phyloP scores from a whole-genome alignment of 345 rosid species.

The Erodium maritimum region DNA sequence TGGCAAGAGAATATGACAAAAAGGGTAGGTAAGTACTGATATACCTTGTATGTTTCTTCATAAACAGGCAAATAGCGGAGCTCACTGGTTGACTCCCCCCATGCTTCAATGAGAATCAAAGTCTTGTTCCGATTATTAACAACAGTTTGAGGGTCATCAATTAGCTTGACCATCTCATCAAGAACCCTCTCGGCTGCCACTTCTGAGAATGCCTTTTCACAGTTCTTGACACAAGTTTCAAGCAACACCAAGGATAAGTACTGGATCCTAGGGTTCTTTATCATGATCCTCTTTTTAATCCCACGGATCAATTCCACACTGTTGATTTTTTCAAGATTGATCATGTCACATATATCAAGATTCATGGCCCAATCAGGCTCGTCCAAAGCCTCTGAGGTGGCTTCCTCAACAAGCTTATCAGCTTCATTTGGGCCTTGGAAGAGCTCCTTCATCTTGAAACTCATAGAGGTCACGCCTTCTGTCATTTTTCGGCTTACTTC shows the following conservation, averaged over 20 bases:
- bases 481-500: constrained; percentile 77
- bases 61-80: constrained; percentile 88
- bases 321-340: constrained; percentile 66
- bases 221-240: constrained; percentile 86
- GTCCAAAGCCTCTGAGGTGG: constrained; percentile 79
- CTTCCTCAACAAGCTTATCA: constrained; percentile 91
- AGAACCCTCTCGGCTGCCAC: constrained; percentile 97
- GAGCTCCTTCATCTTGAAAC: constrained; percentile 91
- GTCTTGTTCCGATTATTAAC: constrained; percentile 87
- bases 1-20: background rate
- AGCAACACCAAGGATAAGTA: constrained; percentile 83
- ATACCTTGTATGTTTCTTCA: constrained; percentile 98
- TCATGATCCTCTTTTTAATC: constrained; percentile 72
- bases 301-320: constrained; percentile 85
- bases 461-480: constrained; percentile 90
- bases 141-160: constrained; percentile 93
- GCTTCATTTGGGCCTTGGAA: constrained; percentile 86
- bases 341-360: constrained; percentile 89
- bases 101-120: constrained; percentile 70
- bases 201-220: constrained; percentile 94
- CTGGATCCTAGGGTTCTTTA: constrained; percentile 76
- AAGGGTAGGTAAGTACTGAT: constrained; percentile 5
- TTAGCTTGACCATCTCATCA: constrained; percentile 93
- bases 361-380: constrained; percentile 98
- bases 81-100: constrained; percentile 94